Conservation (phyloP, 306 rosid genomes). For the Gastrolobium villosum region DNA sequence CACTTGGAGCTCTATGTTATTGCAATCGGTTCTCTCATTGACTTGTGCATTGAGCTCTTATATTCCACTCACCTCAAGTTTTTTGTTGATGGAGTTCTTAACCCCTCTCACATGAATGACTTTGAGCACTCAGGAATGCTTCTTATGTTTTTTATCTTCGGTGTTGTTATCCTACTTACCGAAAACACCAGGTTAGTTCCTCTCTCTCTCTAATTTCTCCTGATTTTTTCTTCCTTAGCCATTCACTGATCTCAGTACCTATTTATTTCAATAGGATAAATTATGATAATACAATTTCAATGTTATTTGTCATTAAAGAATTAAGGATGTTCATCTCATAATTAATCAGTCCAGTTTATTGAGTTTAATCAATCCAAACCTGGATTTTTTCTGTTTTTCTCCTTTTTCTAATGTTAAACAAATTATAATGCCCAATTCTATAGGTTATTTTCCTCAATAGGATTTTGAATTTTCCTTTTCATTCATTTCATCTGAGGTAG, state of each 20-base stretch:
- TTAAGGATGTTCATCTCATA: slow-evolving; percentile 8
- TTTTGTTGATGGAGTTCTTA: slow-evolving; percentile 75
- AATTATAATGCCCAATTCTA: background rate
- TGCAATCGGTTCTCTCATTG: slow-evolving; percentile 81
- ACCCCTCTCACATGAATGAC: slow-evolving; percentile 93
- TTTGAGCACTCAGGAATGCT: slow-evolving; percentile 98
- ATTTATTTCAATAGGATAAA: background rate
- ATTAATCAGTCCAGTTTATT: background rate
- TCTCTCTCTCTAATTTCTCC: background rate
- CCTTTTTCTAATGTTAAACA: background rate
- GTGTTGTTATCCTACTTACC: slow-evolving; percentile 68
- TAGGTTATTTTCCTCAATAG: background rate
- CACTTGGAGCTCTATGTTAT: slow-evolving; percentile 86
- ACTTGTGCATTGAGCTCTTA: slow-evolving; percentile 88
- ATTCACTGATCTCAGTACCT: background rate
- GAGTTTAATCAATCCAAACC: slow-evolving; percentile 3
- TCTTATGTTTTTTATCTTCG: slow-evolving; percentile 92
- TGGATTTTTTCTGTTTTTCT: background rate
- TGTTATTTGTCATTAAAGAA: slow-evolving; percentile 1
- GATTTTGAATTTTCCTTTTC: slow-evolving; percentile 23
- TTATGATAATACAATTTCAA: background rate
- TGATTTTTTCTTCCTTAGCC: slow-evolving; percentile 24
- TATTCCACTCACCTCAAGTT: slow-evolving; percentile 93
- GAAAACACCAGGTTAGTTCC: slow-evolving; percentile 80
- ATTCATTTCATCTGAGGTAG: slow-evolving; percentile 15